These are phyloP conservation scores for Geotrichum fermentans DNA, from an alignment of 1,139 yeast genomes.

Conservation along the genomic window DNA sequence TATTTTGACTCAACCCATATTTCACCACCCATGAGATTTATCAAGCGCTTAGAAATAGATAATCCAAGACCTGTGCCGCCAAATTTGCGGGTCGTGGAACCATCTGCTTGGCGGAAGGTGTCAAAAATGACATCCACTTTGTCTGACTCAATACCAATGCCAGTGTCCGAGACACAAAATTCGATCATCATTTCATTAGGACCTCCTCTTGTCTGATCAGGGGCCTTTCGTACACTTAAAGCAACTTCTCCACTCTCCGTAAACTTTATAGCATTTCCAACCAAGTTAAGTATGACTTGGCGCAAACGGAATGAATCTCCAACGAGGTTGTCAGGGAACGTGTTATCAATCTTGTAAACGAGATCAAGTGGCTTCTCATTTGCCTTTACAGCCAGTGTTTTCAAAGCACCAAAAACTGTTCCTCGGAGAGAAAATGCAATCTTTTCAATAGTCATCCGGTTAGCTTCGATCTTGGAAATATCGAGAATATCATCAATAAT, in stretches of 20 bases:
- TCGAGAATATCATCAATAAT: conserved; percentile 85
- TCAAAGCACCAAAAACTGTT: conserved; percentile 82
- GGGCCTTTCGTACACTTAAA: conserved; percentile 41
- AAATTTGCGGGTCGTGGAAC: conserved; percentile 83
- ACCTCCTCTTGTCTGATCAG: conserved; percentile 38
- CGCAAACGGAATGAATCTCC: conserved; percentile 85
- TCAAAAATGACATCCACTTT: conserved; percentile 79
- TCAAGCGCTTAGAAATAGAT: conserved; percentile 78
- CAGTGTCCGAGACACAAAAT: conserved; percentile 83
- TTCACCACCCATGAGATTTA: conserved; percentile 83
- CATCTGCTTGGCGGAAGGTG: conserved; percentile 88
- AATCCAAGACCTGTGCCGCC: conserved; percentile 89
- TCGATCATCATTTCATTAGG: conserved; percentile 63
- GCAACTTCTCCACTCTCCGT: conserved; percentile 74
- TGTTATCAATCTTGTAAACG: conserved; percentile 75
- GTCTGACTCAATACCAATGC: conserved; percentile 81
- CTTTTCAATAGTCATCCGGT: conserved; percentile 85
- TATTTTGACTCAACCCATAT: conserved; percentile 81
- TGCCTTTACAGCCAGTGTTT: conserved; percentile 82
- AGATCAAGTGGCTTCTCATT: conserved; percentile 77
- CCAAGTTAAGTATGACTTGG: conserved; percentile 76
- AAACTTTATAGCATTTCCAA: conserved; percentile 84
- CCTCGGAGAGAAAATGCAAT: conserved; percentile 81
- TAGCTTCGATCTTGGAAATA: conserved; percentile 88
- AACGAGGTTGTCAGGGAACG: conserved; percentile 78